Evolutionary conservation across 768 basidiomycete genomes (phyloP).

Genomic region (Termitomyces sp.): DNA sequence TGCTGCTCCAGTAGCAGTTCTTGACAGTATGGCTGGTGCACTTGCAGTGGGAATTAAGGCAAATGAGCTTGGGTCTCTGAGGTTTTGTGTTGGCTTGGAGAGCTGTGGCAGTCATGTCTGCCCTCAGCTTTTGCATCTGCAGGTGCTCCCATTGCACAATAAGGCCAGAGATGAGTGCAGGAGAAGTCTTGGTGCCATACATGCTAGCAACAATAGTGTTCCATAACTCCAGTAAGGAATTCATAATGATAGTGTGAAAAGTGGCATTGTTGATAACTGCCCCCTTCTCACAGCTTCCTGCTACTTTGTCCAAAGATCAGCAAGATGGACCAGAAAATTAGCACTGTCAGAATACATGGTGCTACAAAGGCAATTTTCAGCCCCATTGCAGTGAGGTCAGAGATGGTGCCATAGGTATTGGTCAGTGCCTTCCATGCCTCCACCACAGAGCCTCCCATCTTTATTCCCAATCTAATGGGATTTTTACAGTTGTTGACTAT

Average conservation of each 20-base stretch:
- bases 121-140: no score
- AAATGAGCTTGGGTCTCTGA: neutral
- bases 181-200: neutral
- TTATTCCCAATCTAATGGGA: neutral
- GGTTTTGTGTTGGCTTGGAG: no score
- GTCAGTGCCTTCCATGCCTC: no score
- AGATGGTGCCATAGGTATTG: neutral
- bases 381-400: neutral
- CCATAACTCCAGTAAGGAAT: neutral
- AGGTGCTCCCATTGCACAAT: no score
- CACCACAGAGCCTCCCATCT: no score
- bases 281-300: neutral
- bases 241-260: neutral
- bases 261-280: neutral
- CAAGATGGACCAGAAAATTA: neutral
- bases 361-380: neutral
- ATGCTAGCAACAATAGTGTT: neutral
- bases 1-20: neutral
- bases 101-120: no score
- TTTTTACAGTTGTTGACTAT: neutral
- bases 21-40: neutral
- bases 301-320: neutral
- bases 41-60: neutral
- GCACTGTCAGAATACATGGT: neutral
- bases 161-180: neutral